A percentile compares a stretch with the other conserved stretches of the same genome.
These are phyloP conservation scores for Chaetomidium leptoderma DNA, from an alignment of 495 filamentous ascomycete genomes.

Conservation along the genomic window DNA sequence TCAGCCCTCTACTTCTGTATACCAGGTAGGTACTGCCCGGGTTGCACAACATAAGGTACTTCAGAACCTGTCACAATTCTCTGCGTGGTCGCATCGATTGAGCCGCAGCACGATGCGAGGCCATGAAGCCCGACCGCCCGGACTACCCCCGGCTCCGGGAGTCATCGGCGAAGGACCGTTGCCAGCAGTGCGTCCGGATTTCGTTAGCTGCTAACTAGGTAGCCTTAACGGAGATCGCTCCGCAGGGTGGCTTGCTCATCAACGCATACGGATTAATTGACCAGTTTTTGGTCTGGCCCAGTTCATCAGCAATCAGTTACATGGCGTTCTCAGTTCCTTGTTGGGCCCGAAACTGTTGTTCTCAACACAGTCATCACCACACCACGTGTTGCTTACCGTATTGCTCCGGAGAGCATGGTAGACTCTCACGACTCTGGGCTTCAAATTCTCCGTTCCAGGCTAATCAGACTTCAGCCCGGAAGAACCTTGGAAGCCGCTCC, in stretches of 20 bases:
- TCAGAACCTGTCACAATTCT: background rate
- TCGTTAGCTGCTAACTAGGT: background rate
- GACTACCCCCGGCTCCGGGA: background rate
- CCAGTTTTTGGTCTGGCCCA: background rate
- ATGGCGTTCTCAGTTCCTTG: too few relatives aligned
- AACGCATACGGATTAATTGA: background rate
- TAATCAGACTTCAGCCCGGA: too few relatives aligned
- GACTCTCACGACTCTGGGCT: too few relatives aligned
- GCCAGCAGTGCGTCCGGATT: background rate
- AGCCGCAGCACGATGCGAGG: conserved; percentile 6
- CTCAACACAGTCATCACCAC: background rate
- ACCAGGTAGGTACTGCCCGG: too few relatives aligned
- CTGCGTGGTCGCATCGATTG: background rate
- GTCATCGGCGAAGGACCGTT: conserved; percentile 4
- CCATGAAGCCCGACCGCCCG: background rate
- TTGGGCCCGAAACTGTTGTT: too few relatives aligned
- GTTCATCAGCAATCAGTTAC: too few relatives aligned
- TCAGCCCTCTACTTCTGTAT: too few relatives aligned
- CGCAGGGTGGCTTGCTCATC: background rate
- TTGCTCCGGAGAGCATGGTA: too few relatives aligned
- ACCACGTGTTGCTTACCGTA: background rate
- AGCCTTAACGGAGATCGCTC: background rate
- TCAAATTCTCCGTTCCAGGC: too few relatives aligned
- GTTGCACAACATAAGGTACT: too few relatives aligned
- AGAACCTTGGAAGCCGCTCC: background rate